phyloP scores from a whole-genome alignment of 2,329 filamentous ascomycete species.

The Lasiodiplodia citricola region DNA sequence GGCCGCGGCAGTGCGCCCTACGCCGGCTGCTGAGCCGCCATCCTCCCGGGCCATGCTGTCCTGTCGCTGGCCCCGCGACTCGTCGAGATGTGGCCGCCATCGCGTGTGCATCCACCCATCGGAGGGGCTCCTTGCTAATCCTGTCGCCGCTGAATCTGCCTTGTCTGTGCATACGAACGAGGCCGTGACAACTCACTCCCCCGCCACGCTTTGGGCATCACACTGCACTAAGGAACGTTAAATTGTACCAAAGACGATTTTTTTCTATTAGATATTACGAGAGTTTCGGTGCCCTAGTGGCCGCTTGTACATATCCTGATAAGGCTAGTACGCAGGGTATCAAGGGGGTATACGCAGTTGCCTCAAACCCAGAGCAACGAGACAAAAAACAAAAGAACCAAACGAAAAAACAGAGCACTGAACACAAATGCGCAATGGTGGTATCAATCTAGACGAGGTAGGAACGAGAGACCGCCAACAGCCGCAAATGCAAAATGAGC shows the following conservation, averaged over 20 bases:
- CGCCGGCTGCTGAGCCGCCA: slow-evolving; percentile 13
- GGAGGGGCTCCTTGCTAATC: neutral
- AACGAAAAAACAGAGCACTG: slow-evolving; percentile 20
- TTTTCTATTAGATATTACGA: slow-evolving; percentile 28
- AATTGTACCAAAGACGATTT: slow-evolving; percentile 18
- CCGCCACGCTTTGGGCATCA: neutral
- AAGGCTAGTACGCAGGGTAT: slow-evolving; percentile 28
- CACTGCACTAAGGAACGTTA: neutral
- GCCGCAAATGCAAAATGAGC: slow-evolving; percentile 43
- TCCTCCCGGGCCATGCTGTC: neutral
- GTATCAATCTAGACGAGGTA: slow-evolving; percentile 26
- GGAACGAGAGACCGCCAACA: slow-evolving; percentile 34
- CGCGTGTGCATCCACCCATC: neutral
- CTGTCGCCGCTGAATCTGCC: neutral
- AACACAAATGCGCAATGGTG: slow-evolving; percentile 32
- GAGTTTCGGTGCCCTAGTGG: slow-evolving; percentile 28
- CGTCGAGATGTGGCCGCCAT: neutral
- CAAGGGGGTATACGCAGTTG: slow-evolving; percentile 28
- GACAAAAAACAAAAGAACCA: slow-evolving; percentile 36
- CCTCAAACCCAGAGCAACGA: slow-evolving; percentile 40
- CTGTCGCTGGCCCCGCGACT: neutral
- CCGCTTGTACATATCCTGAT: slow-evolving; percentile 28
- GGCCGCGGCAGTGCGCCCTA: slow-evolving; percentile 9
- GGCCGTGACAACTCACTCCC: slow-evolving; percentile 11
- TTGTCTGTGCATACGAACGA: slow-evolving; percentile 20